A percentile compares a stretch with the other conserved stretches of the same genome.
These are phyloP conservation scores for Cicer yamashitae DNA, from an alignment of 306 rosid genomes.

Conservation along the genomic window DNA sequence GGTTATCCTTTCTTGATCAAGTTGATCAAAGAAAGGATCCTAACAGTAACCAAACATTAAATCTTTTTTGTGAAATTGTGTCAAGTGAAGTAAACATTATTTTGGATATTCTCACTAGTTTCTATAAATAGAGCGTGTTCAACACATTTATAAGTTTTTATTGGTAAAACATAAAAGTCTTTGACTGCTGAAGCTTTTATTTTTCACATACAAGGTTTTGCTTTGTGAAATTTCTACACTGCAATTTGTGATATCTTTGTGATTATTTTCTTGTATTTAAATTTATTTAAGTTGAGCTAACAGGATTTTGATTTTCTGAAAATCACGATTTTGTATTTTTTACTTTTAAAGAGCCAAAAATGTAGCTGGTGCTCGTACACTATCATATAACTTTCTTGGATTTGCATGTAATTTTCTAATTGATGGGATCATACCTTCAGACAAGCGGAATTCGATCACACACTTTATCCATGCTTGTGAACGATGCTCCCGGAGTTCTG, in stretches of 20 bases:
- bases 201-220: conserved; percentile 33
- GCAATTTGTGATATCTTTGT: conserved; percentile 16
- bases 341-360: conserved; percentile 34
- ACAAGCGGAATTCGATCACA: conserved; percentile 77
- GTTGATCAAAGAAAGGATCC: no score
- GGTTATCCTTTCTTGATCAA: no score
- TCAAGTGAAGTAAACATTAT: neutral
- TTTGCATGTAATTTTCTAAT: conserved; percentile 40
- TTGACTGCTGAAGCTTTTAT: conserved; percentile 7
- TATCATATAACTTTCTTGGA: conserved; percentile 40
- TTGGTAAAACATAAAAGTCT: neutral
- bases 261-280: conserved; percentile 28
- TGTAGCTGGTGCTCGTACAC: conserved; percentile 16
- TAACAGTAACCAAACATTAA: neutral
- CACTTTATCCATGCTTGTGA: conserved; percentile 84
- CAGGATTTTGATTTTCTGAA: conserved; percentile 16
- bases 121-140: conserved; percentile 23
- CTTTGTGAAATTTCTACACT: conserved; percentile 29
- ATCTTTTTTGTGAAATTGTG: neutral
- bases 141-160: neutral
- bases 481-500: conserved; percentile 82
- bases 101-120: conserved; percentile 1
- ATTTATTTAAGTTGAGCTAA: neutral
- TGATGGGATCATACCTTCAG: conserved; percentile 56
- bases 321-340: conserved; percentile 6